Conservation (phyloP, 164 flowering plant species). For the Nymphaea thermarum region DNA sequence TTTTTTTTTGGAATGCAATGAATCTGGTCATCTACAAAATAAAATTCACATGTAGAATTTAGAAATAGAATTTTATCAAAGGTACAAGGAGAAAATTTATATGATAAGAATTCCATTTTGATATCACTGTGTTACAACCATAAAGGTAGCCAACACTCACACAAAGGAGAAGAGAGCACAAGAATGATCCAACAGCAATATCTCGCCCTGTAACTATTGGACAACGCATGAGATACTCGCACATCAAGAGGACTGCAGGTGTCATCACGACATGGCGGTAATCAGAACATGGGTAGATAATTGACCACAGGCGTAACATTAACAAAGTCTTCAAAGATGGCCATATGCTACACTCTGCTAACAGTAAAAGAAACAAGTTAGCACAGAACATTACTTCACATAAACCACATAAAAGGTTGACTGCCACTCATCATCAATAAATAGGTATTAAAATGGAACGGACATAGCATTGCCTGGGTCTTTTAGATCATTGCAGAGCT, state of each 20-base stretch:
- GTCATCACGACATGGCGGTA: slow-evolving; percentile 91
- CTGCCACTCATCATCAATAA: background rate
- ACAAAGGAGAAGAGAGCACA: slow-evolving; percentile 78
- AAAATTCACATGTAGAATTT: too few relatives aligned
- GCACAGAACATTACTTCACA: background rate
- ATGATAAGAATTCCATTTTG: background rate
- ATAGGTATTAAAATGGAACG: slow-evolving; percentile 2
- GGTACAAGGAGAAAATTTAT: background rate
- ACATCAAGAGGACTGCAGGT: slow-evolving; percentile 75
- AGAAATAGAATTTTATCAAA: background rate
- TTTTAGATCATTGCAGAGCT: slow-evolving; percentile 57
- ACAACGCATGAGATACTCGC: slow-evolving; percentile 91
- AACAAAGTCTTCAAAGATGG: slow-evolving; percentile 77
- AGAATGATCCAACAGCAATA: slow-evolving; percentile 62
- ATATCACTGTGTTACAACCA: too few relatives aligned
- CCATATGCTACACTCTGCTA: slow-evolving; percentile 23
- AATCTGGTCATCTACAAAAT: too few relatives aligned
- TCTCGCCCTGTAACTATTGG: slow-evolving; percentile 69
- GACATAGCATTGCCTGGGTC: slow-evolving; percentile 34
- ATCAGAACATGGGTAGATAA: slow-evolving; percentile 91
- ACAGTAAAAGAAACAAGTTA: background rate
- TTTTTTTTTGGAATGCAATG: too few relatives aligned
- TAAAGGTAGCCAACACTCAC: slow-evolving; percentile 26
- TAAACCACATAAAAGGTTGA: background rate
- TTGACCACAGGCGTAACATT: slow-evolving; percentile 85